phyloP scores from a whole-genome alignment of 352 stramenopile genomes.

The Globisporangium irregulare region DNA sequence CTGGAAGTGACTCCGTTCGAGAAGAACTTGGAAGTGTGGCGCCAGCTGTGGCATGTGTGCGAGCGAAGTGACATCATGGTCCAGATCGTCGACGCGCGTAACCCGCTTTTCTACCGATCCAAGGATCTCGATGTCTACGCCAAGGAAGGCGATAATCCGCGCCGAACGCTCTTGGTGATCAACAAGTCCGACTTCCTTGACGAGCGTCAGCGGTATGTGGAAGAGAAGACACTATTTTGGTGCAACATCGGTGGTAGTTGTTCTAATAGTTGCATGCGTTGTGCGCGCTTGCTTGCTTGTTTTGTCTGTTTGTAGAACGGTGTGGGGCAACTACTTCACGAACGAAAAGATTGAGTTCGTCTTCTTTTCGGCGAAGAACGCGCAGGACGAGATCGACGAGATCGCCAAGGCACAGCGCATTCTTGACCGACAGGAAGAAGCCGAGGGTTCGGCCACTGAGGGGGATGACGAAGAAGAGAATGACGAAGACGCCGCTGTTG shows the following conservation, averaged over 20 bases:
- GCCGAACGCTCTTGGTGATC: constrained; percentile 94
- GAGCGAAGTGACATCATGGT: constrained; percentile 97
- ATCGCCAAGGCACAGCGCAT: constrained; percentile 62
- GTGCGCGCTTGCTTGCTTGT: neutral
- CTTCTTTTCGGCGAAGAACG: constrained; percentile 98
- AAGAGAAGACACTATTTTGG: neutral
- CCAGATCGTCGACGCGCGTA: constrained; percentile 98
- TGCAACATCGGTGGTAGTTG: neutral
- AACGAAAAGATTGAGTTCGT: constrained; percentile 89
- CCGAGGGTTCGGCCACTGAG: constrained; percentile 20
- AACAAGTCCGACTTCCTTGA: constrained; percentile 99
- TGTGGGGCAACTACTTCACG: constrained; percentile 96
- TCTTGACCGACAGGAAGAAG: constrained; percentile 23
- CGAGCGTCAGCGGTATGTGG: constrained; percentile 78
- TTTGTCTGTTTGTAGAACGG: constrained; percentile 31
- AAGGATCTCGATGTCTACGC: constrained; percentile 95
- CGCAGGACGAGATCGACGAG: constrained; percentile 91
- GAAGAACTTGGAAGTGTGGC: constrained; percentile 99
- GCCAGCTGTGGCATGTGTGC: constrained; percentile 98
- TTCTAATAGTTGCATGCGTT: neutral
- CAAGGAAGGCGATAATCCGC: constrained; percentile 86
- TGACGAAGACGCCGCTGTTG: constrained; percentile 1
- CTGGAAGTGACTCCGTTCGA: constrained; percentile 98
- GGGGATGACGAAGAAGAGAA: constrained; percentile 22
- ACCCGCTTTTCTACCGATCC: constrained; percentile 98